These are phyloP conservation scores for Quercus phellos DNA, from an alignment of 331 rosid genomes.

Conservation along the genomic window DNA sequence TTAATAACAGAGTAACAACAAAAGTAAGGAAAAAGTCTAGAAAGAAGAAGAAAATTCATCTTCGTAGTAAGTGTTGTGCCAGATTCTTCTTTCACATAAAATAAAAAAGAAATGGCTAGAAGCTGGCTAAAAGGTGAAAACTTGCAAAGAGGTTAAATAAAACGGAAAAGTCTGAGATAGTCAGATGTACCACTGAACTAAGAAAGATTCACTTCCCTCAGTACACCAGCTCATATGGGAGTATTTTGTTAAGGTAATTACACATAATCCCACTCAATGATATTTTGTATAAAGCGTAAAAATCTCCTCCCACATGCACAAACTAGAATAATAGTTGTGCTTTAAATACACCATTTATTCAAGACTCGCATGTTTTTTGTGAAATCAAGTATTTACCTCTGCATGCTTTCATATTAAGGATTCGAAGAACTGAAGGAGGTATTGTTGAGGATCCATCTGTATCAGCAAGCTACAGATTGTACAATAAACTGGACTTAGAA, in stretches of 20 bases:
- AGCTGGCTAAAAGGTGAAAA: neutral
- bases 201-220: neutral
- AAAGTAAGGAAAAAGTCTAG: neutral
- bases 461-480: conserved; percentile 61
- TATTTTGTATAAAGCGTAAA: conserved; percentile 9
- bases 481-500: conserved; percentile 11
- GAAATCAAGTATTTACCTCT: conserved; percentile 55
- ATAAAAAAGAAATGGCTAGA: neutral
- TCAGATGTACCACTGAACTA: neutral
- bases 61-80: neutral
- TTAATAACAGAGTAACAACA: conserved; percentile 20
- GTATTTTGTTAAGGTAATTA: neutral
- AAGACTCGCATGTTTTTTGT: conserved; percentile 4
- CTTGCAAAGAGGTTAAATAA: neutral
- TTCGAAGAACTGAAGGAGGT: conserved; percentile 78
- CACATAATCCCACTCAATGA: neutral
- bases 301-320: neutral
- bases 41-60: neutral
- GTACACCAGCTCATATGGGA: neutral
- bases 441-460: conserved; percentile 94
- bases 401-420: conserved; percentile 87
- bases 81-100: neutral
- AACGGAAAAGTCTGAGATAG: neutral
- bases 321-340: conserved; percentile 9
- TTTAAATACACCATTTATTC: neutral